Percentiles rank a stretch among this genome's conserved stretches.
Conservation (phyloP, 257 asterid genomes). For the Parsonsia alboflavescens region DNA sequence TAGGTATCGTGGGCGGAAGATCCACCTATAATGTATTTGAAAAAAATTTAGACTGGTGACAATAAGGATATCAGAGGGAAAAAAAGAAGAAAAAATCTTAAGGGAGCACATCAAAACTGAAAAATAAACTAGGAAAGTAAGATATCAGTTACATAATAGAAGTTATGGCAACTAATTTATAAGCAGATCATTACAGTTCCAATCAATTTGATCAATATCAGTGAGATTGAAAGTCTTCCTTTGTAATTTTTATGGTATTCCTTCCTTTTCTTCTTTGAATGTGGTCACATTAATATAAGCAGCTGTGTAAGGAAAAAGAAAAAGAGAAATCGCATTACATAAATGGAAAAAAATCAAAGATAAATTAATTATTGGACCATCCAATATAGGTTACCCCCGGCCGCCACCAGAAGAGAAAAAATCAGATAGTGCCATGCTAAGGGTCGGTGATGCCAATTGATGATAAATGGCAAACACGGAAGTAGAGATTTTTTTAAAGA, state of each 20-base stretch:
- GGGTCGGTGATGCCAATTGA: not conserved
- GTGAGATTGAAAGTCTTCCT: too few species aligned
- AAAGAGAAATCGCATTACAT: not conserved
- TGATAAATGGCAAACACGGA: not conserved
- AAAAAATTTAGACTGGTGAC: constrained; percentile 8
- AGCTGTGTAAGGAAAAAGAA: not conserved
- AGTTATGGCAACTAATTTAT: not conserved
- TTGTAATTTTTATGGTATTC: not conserved
- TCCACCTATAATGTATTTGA: constrained; percentile 45
- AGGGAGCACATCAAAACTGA: not conserved
- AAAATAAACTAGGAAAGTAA: not conserved
- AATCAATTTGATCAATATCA: not conserved
- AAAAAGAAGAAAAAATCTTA: not conserved
- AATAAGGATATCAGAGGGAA: not conserved
- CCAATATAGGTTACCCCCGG: not conserved
- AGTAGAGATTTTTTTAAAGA: not conserved
- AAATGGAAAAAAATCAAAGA: not conserved
- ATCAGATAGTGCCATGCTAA: not conserved
- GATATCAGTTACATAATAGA: too few species aligned
- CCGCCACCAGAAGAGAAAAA: not conserved
- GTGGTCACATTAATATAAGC: not conserved
- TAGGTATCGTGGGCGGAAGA: constrained; percentile 41
- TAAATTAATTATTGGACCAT: too few species aligned
- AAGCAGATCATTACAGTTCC: not conserved
- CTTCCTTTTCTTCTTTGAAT: not conserved